phyloP scores from a whole-genome alignment of 2,329 filamentous ascomycete species.

The Fusarium falciforme region DNA sequence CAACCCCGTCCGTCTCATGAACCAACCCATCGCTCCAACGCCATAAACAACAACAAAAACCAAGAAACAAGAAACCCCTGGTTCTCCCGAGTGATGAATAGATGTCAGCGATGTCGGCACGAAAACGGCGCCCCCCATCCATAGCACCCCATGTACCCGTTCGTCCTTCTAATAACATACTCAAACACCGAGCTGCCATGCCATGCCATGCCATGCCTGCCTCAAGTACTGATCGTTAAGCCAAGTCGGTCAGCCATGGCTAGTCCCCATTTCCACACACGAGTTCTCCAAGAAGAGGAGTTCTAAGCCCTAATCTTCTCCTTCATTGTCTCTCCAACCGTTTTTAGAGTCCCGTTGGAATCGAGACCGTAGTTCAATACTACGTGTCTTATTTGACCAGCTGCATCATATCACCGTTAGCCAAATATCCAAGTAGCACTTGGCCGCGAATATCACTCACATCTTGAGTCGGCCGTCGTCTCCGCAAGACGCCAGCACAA shows the following conservation, averaged over 20 bases:
- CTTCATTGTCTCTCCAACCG: constrained; percentile 36
- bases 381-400: constrained; percentile 44
- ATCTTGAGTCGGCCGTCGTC: constrained; percentile 89
- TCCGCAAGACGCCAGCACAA: constrained; percentile 89
- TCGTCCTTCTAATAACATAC: constrained; percentile 16
- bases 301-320: constrained; percentile 19
- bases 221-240: neutral
- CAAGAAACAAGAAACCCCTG: neutral
- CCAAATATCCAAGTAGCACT: neutral
- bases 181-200: neutral
- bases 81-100: neutral
- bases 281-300: constrained; percentile 12
- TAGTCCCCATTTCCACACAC: neutral
- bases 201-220: neutral
- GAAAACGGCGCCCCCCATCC: neutral
- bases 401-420: constrained; percentile 26
- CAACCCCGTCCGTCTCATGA: constrained; percentile 15
- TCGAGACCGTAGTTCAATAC: constrained; percentile 36
- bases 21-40: constrained; percentile 18
- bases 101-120: neutral
- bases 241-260: neutral
- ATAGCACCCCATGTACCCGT: neutral
- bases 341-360: constrained; percentile 30
- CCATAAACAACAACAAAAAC: constrained; percentile 12
- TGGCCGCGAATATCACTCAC: constrained; percentile 63